Conservation (phyloP, 768 basidiomycete genomes). For the Paxillus ammoniavirescens region DNA sequence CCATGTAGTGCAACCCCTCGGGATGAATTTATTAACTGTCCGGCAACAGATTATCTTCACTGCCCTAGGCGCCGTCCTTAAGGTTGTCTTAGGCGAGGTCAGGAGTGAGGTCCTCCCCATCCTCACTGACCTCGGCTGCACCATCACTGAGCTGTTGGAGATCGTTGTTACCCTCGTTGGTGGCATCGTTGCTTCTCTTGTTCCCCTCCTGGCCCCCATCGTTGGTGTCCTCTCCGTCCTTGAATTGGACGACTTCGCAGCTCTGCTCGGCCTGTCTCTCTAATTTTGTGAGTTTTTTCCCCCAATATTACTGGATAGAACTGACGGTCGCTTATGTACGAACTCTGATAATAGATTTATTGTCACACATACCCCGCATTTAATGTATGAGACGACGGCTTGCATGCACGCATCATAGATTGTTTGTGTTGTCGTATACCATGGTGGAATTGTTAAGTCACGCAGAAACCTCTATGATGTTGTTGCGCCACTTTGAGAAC, state of each 20-base stretch:
- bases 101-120: constrained; percentile 15
- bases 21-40: not conserved
- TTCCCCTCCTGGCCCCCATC: constrained; percentile 18
- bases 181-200: constrained; percentile 22
- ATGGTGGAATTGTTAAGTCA: not conserved
- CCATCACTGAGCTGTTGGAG: not conserved
- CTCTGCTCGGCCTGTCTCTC: constrained; percentile 20
- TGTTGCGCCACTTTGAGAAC: not conserved
- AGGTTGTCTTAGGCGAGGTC: constrained; percentile 8
- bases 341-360: not conserved
- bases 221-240: constrained; percentile 22
- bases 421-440: not conserved
- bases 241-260: constrained; percentile 17
- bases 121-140: constrained; percentile 18
- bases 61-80: constrained; percentile 25
- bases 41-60: constrained; percentile 24
- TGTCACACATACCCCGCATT: not conserved
- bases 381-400: not conserved
- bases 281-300: constrained; percentile 8
- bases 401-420: not conserved
- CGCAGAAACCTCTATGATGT: not conserved
- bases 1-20: not conserved
- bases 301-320: not conserved
- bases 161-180: constrained; percentile 14
- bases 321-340: not conserved